phyloP scores from a whole-genome alignment of 2,329 filamentous ascomycete species.

The Penicillium concentricum region DNA sequence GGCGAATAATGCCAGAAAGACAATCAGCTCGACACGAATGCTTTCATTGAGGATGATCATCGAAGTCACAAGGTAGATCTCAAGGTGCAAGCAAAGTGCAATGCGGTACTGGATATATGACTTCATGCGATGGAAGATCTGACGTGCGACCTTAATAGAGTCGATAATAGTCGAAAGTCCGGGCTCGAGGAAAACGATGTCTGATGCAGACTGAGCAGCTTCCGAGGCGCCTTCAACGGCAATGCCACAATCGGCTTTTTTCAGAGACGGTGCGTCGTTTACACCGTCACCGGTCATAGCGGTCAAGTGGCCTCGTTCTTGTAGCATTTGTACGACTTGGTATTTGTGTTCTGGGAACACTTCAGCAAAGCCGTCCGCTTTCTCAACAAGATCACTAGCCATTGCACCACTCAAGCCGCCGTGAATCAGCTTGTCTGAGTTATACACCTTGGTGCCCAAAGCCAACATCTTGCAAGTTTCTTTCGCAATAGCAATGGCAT shows the following conservation, averaged over 20 bases:
- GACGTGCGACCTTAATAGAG: conserved; percentile 70
- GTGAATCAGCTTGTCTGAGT: conserved; percentile 74
- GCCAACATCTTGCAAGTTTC: conserved; percentile 81
- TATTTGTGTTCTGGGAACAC: conserved; percentile 76
- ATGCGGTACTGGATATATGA: conserved; percentile 77
- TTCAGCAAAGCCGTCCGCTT: conserved; percentile 71
- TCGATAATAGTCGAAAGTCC: conserved; percentile 70
- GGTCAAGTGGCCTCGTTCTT: conserved; percentile 69
- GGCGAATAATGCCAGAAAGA: conserved; percentile 77
- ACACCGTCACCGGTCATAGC: conserved; percentile 76
- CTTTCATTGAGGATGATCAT: conserved; percentile 82
- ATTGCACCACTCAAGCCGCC: conserved; percentile 71
- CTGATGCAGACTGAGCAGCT: conserved; percentile 69
- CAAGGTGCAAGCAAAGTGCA: conserved; percentile 69
- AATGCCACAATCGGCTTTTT: conserved; percentile 73
- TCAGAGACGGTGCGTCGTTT: conserved; percentile 71
- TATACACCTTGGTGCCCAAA: conserved; percentile 76
- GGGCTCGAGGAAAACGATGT: conserved; percentile 72
- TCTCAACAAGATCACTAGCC: conserved; percentile 73
- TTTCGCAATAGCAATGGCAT: conserved; percentile 76
- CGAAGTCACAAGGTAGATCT: conserved; percentile 73
- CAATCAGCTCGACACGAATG: conserved; percentile 69
- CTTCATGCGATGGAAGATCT: conserved; percentile 79
- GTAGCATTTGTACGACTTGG: conserved; percentile 72
- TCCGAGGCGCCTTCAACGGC: conserved; percentile 71